Evolutionary conservation across 345 rosid genomes (phyloP).

Genomic region (Sonneratia alba): DNA sequence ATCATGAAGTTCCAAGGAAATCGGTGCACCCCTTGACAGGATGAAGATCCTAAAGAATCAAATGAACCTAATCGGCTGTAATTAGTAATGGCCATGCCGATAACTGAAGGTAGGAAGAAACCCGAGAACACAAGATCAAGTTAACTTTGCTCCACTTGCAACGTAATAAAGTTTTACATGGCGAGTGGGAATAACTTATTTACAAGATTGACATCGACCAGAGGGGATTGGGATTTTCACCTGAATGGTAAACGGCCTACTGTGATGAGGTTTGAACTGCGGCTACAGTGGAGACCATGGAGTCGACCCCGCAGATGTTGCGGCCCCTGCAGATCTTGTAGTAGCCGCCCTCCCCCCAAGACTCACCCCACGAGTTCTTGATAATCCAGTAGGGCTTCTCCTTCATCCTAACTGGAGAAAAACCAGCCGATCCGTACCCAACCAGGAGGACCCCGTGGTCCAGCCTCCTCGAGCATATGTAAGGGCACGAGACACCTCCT

Average conservation of each 20-base stretch:
- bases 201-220: not conserved
- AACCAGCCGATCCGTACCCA: conserved; percentile 78
- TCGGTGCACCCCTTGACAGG: no score
- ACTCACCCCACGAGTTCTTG: conserved; percentile 94
- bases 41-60: no score
- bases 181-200: not conserved
- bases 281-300: conserved; percentile 78
- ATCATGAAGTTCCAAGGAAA: no score
- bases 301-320: conserved; percentile 86
- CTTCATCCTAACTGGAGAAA: conserved; percentile 74
- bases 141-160: no score
- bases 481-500: conserved; percentile 92
- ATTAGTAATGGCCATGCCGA: no score
- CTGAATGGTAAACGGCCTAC: conserved; percentile 3
- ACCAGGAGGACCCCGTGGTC: conserved; percentile 88
- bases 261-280: conserved; percentile 31
- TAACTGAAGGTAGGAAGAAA: no score
- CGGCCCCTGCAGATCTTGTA: conserved; percentile 91
- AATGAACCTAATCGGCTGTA: no score
- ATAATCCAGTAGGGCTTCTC: conserved; percentile 92
- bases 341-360: conserved; percentile 86
- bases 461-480: conserved; percentile 66
- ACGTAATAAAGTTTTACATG: not conserved
- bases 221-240: not conserved
- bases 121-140: not conserved